Base-by-base conservation (phyloP, 257 asterid genomes). In the Plantago ovata region DNA sequence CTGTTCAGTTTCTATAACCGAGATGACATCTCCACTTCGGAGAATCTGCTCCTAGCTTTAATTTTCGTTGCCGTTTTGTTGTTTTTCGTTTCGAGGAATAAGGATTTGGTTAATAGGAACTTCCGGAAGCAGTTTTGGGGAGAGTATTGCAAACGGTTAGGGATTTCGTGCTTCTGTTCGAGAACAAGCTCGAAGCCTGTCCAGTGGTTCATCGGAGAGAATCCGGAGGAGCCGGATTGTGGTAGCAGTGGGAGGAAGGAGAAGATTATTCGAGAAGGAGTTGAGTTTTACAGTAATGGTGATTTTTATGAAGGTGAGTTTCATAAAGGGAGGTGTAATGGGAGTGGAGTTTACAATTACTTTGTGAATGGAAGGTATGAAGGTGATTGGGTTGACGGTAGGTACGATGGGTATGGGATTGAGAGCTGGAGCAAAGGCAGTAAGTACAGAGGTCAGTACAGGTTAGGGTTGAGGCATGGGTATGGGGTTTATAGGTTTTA, bases 371-470 rank as follows among this genome's bases (percentile, higher is more conserved):
- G 96, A 16, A 79, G 94, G 69, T 90, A 90, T 44, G 98, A 90
- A 40, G 98, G 98, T 43, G 96, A 90, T 23, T 90, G 98, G 98
- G 60, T 90, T 40, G 95, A 90, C 71, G 96, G 95, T 40, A 79
- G 61, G 52, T 90, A 90, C 52, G 98, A 90, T 64, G 98, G 98
- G 4, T 82, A 79, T 60, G 98, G 97, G 28, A 77, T 90, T 46
- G 98, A 90, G 75, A 81, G 89, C 28, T 90, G 98, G 98, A 81
- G 89, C 0, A 84, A 81, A 55, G 98, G 98, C 49, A 86, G 98
- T 51, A 77, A 79, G 60, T 90, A 82, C 41, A 79, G 72, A 69
- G 98, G 98, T 68, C 96, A 86, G 54, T 90, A 90, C 58, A 72
- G 84, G 69, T 89, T 79, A 55, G 98, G 98, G 0, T 42, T 82